A percentile compares a stretch with the other conserved stretches of the same genome.
Conservation (phyloP, 352 stramenopile species). For the Phytophthora crassamura region DNA sequence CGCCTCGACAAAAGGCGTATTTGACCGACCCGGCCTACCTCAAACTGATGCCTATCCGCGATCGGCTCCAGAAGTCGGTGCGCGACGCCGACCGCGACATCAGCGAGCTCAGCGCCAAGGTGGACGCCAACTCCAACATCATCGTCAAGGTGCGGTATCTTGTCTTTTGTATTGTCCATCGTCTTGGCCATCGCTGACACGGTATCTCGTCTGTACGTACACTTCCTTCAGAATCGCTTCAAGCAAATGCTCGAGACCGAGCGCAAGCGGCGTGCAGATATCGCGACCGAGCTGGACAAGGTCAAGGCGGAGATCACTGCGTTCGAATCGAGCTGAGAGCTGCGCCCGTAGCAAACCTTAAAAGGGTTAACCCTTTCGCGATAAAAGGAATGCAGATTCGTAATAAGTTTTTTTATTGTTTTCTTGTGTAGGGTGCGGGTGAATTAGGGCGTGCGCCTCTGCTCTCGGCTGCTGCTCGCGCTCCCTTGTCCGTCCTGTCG, state of each 20-base stretch:
- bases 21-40: conserved; percentile 72
- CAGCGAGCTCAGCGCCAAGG: conserved; percentile 66
- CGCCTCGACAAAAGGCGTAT: conserved; percentile 46
- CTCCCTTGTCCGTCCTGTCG: background rate
- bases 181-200: background rate
- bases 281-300: conserved; percentile 63
- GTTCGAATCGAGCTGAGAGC: conserved; percentile 53
- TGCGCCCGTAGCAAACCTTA: background rate
- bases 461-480: conserved; percentile 16
- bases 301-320: conserved; percentile 50
- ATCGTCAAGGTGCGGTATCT: conserved; percentile 70
- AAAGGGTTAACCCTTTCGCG: too few relatives aligned
- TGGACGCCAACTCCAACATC: conserved; percentile 82
- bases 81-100: conserved; percentile 73
- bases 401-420: too few relatives aligned
- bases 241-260: conserved; percentile 84
- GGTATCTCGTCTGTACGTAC: background rate
- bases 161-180: background rate
- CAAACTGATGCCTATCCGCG: conserved; percentile 64
- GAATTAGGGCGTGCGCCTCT: conserved; percentile 12
- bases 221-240: conserved; percentile 66
- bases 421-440: conserved; percentile 14
- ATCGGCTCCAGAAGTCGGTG: conserved; percentile 73
- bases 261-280: conserved; percentile 56
- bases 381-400: too few relatives aligned